Base-by-base conservation (phyloP, 345 rosid genomes). In the Eucalyptus cladocalyx region DNA sequence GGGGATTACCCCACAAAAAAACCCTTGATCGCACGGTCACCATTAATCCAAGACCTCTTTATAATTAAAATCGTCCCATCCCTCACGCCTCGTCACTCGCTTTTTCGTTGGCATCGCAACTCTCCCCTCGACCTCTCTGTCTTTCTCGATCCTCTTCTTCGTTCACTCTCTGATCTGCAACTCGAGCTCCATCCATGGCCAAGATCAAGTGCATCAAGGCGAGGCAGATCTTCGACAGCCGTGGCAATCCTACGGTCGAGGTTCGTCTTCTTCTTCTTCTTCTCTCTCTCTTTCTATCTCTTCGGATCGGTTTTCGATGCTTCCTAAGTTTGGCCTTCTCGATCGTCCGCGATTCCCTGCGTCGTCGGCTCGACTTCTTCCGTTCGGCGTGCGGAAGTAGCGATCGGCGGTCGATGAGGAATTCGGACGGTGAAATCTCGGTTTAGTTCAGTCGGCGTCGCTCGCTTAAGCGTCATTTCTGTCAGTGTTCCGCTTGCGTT, bases 241-340 rank as follows among this genome's bases (percentile, higher is more conserved):
- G 99, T 92, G 99, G 99, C 40, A 97, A 97, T 58, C 99, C 99
- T 45, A 97, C 99, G 80, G 99, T 97, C 28, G 99, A 97, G 97
- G 99, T 97, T 54, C 76, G 54, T 81, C 58, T 21, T 0, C 26
- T 21, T 8, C 53, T 50, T 49, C 54, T 50, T 50, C 53, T 17
- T 19, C 86, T 40, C 14, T 11, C 2, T 11, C 11, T 50, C 50
- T 3, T 89, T 89, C 85, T 30, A 19, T 76, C 34, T 6, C 90
- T 88, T n/a, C 50, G 6, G 86, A 69, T 91, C 76, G 51, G 50
- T 17, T 49, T 13, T 48, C 40, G 89, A 69, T 88, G 9, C 23
- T 26, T 86, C 87, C 53, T 16, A 9, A 12, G 47, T 40, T 40
- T 76, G 47, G 28, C 83, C 83, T 21, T 43, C 47, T 3, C 83